Base-by-base conservation (phyloP, 192 early-diverging fungal genomes). In the Fimicolochytrium jonesii region DNA sequence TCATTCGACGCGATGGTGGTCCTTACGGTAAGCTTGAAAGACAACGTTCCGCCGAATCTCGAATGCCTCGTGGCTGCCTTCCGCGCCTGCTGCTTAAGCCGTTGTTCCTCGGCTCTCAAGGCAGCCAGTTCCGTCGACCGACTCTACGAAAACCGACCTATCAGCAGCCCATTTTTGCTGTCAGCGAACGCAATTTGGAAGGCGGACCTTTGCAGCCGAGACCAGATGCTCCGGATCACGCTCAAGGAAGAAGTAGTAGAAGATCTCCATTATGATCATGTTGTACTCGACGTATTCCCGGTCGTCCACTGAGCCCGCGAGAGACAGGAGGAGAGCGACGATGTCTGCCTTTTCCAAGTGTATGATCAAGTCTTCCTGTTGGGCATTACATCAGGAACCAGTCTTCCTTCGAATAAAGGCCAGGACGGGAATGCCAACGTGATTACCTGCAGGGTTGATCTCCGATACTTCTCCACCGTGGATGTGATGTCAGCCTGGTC, bases 371-470 rank as follows among this genome's bases (percentile, higher is more conserved):
- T 56, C 56, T 48, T 91, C 88, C 68, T 80, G 59, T 23, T 7
- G 18, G 20, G 70, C 31, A 6, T 22, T 15, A 31, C 30, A 10
- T 46, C 36, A 30, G 26, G 26, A 0, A 41, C 37, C 37, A 41
- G n/a, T 11, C 37, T n/a, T 41, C 9, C 9, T 41, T 9, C n/a
- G 37, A 11, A n/a, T 9, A 41, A 11, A 9, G 37, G 37, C 9
- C 37, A 41, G 9, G n/a, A 41, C 37, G n/a, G n/a, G n/a, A n/a
- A n/a, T n/a, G n/a, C n/a, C n/a, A n/a, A n/a, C n/a, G n/a, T n/a
- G n/a, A n/a, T 50, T 66, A 84, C 85, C 79, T 94, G 92, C 29
- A 89, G 73, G 1, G 76, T 70, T 0, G 87, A 73, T 28, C 82
- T 78, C 30, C 81, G 48, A 36, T 86, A 69, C 26, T 76, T 64